Base-by-base conservation (phyloP, 1,284 basidiomycete species). In the Irpex sp. region DNA sequence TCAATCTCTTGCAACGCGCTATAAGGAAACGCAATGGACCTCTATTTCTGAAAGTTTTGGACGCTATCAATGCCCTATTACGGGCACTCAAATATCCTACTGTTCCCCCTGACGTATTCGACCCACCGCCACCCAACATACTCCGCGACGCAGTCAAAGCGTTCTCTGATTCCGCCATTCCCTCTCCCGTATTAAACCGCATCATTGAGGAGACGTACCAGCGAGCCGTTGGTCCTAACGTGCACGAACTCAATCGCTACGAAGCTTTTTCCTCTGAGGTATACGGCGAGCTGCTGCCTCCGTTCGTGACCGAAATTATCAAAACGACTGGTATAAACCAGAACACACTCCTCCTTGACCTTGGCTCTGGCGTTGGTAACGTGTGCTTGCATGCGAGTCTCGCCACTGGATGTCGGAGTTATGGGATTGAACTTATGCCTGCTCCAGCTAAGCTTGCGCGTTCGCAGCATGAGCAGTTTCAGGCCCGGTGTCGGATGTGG, bases 151-250 rank as follows among this genome's bases (percentile, higher is more conserved):
- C 74, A 1, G 77, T 88, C 7, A 73, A 77, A 48, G 71, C 73
- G 0, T 91, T 87, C 87, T 75, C 77, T 0, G 66, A 73, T 19
- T 72, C 70, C 3, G 82, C 81, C 4, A 73, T 91, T 19, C 89
- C 88, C 0, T 78, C 82, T 49, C 78, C 81, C 19, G 82, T 92
- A 5, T 75, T 88, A 13, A 80, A 85, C 77, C 86, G 88, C 34
- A 82, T 93, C 58, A 80, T 91, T 60, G 88, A 92, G 58, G 91
- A 93, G 75, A 89, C 87, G 44, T 92, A 93, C 70, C 91, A 93
- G 69, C 86, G 91, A 37, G 84, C 83, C 26, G 89, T 92, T 1
- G 89, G 89, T 4, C 91, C 91, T 0, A 82, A 89, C 68, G 83
- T 89, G 26, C 80, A 80, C 56, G 81, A 78, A 62, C 80, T 93